phyloP scores from a whole-genome alignment of 192 early-diverging fungal species.

The Geosiphon pyriformis region DNA sequence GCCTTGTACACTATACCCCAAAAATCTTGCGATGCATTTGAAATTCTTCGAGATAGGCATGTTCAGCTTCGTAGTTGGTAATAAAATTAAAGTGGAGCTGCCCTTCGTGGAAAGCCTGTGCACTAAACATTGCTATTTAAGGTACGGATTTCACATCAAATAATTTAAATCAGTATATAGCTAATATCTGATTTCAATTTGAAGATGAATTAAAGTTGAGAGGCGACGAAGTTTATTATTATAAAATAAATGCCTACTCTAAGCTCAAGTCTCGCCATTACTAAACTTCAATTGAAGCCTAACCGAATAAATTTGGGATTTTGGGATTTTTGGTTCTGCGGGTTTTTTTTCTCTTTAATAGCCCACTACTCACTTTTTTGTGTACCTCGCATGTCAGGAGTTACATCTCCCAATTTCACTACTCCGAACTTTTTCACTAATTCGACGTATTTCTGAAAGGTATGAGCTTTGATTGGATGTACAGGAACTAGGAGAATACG shows the following conservation, averaged over 20 bases:
- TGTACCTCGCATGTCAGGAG: constrained; percentile 51
- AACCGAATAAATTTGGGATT: no score
- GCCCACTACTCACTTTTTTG: constrained; percentile 6
- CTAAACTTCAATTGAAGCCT: no score
- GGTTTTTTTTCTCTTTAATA: no score
- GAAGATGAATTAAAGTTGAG: no score
- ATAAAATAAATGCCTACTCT: no score
- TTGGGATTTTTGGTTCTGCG: no score
- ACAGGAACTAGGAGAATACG: constrained; percentile 71
- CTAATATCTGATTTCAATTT: no score
- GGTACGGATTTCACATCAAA: background rate
- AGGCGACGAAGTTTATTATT: no score
- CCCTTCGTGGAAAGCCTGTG: constrained; percentile 57
- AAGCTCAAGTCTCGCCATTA: no score
- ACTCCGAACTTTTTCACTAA: constrained; percentile 57
- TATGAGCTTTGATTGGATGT: constrained; percentile 52
- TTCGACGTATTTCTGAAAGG: constrained; percentile 62
- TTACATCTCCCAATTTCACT: constrained; percentile 63
- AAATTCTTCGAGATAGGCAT: constrained; percentile 69
- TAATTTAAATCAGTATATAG: no score
- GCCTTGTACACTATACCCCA: constrained; percentile 48
- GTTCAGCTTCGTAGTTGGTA: constrained; percentile 61
- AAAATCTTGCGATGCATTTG: constrained; percentile 68
- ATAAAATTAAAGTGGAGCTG: constrained; percentile 67
- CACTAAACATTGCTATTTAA: constrained; percentile 48